phyloP scores from a whole-genome alignment of 306 rosid species.

The Fagus sylvatica region DNA sequence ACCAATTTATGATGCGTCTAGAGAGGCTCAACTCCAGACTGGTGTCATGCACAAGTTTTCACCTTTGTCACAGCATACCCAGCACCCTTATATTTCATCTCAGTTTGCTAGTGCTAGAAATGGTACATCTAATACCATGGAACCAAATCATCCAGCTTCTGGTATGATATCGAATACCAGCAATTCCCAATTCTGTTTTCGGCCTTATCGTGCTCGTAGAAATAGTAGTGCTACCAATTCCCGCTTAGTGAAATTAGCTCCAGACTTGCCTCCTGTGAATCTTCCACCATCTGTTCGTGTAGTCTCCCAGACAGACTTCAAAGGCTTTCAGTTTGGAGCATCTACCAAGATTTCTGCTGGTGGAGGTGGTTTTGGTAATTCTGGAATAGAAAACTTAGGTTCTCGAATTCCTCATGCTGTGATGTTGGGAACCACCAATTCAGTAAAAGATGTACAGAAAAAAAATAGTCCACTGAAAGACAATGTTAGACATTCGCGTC shows the following conservation, averaged over 20 bases:
- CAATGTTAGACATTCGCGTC: slow-evolving; percentile 25
- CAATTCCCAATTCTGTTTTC: slow-evolving; percentile 44
- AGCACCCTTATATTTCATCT: slow-evolving; percentile 41
- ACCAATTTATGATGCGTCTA: slow-evolving; percentile 30
- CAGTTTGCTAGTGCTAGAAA: slow-evolving; percentile 39
- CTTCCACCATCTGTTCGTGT: slow-evolving; percentile 91
- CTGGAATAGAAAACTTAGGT: slow-evolving; percentile 34
- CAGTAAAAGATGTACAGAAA: slow-evolving; percentile 31
- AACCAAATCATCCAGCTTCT: slow-evolving; percentile 41
- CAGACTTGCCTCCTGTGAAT: slow-evolving; percentile 88
- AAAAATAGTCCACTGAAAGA: slow-evolving; percentile 25
- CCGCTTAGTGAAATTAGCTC: slow-evolving; percentile 78
- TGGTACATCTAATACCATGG: slow-evolving; percentile 36
- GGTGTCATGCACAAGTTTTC: slow-evolving; percentile 39
- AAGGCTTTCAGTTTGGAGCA: slow-evolving; percentile 51
- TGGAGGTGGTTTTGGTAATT: slow-evolving; percentile 41
- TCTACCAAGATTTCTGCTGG: slow-evolving; percentile 42
- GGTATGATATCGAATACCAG: slow-evolving; percentile 24
- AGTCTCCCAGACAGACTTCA: slow-evolving; percentile 76
- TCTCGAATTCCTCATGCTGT: slow-evolving; percentile 48
- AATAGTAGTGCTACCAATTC: slow-evolving; percentile 36
- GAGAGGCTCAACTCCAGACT: slow-evolving; percentile 44
- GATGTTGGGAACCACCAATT: slow-evolving; percentile 28
- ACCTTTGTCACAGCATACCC: slow-evolving; percentile 40
- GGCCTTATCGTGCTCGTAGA: slow-evolving; percentile 58